Evolutionary conservation across 495 filamentous ascomycete species (phyloP), one percentile per base, ranked within the genome.

Genomic region (Neurospora tetrasperma): DNA sequence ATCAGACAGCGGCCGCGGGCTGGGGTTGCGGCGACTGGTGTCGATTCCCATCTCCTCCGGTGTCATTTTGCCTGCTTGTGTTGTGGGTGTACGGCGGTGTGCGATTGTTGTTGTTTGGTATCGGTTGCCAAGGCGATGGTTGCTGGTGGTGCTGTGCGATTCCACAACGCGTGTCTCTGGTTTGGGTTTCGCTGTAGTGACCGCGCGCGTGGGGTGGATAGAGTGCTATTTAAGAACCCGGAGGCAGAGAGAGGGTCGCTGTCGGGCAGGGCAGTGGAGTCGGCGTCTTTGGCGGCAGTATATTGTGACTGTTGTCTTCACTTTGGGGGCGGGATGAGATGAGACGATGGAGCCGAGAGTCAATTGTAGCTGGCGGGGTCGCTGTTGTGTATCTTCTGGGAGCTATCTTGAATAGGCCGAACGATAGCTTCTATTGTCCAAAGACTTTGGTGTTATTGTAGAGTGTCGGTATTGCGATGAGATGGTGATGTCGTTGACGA

Each of bases 1-100:
- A 43, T 97, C 93, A n/a, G 89, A 86, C 41, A 98, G 83, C 73
- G 90, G 88, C 69, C 96, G 89, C 7, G 96, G 92, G 75, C 87
- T 88, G 79, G 92, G 90, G 82, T 97, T 98, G 79, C 96, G 91
- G 77, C 94, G 88, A 75, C 81, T 89, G 72, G 88, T 84, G 83
- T 97, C 94, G 78, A 96, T 92, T 79, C 96, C 92, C 78, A 82
- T 80, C 27, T 77, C 74, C 71, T 80, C 76, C 9, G 71, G 75
- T 35, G 74, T 73, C 31, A 66, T 66, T 35, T 31, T 66, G 27
- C 12, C 54, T 35, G 54, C 27, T 35, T 66, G 54, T 18, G 27
- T 66, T 31, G 54, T 66, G 23, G 27, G 54, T 31, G 54, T 35
- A 18, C 4, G 14, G 12, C 8, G 54, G 14, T 27, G 12, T 66